Conservation (phyloP, 768 basidiomycete species). For the Tulasnella sp. region DNA sequence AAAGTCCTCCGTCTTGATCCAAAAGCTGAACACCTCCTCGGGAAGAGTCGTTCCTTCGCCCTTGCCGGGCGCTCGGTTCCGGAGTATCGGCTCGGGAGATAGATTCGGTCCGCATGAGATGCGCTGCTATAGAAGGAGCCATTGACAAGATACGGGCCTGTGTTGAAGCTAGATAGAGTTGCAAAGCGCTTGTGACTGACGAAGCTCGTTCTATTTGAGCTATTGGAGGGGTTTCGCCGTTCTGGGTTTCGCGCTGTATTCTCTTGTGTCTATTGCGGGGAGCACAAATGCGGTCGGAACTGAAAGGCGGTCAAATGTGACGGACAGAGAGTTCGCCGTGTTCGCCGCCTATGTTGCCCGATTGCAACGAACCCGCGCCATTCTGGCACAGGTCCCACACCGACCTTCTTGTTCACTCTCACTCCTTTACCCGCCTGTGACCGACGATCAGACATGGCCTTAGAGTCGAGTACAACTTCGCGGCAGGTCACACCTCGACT, state of each 20-base stretch:
- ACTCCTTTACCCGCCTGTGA: neutral
- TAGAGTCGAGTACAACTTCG: neutral
- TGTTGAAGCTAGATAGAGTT: neutral
- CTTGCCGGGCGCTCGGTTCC: conserved; percentile 49
- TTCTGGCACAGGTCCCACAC: neutral
- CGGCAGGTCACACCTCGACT: neutral
- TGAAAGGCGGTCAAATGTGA: neutral
- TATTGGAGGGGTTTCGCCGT: neutral
- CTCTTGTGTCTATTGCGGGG: neutral
- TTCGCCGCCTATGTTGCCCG: neutral
- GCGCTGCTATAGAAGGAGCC: neutral
- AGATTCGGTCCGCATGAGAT: neutral
- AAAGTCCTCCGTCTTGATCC: conserved; percentile 59
- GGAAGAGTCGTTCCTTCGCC: conserved; percentile 36
- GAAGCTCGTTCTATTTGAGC: neutral
- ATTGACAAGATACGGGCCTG: neutral
- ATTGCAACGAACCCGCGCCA: neutral
- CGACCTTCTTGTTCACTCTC: neutral
- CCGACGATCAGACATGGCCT: neutral
- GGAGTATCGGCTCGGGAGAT: conserved; percentile 42
- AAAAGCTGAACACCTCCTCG: conserved; percentile 43
- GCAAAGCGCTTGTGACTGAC: neutral
- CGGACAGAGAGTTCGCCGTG: neutral
- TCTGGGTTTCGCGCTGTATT: neutral
- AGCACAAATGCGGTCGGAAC: neutral